A percentile compares a stretch with the other conserved stretches of the same genome.
Evolutionary conservation across 441 rosid genomes (phyloP).

Genomic region (Populus trichocarpa): DNA sequence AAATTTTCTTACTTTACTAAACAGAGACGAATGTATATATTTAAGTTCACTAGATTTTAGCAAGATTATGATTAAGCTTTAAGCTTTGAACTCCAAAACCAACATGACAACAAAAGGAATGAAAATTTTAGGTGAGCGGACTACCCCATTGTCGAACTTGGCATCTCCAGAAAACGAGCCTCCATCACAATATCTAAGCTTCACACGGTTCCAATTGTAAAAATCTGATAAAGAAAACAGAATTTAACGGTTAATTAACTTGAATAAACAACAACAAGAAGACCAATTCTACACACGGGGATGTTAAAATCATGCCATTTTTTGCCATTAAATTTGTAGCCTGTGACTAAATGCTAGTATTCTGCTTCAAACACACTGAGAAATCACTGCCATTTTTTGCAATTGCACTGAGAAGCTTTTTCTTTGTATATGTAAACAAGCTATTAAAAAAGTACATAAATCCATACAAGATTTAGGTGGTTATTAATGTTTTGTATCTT

Average conservation of each 20-base stretch:
- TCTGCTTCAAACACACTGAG: no score
- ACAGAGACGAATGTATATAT: not conserved
- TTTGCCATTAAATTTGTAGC: not conserved
- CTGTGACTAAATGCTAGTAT: no score
- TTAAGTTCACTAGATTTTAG: not conserved
- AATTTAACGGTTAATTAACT: not conserved
- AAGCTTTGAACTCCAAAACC: not conserved
- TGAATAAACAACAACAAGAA: not conserved
- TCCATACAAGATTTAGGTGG: no score
- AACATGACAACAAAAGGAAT: no score
- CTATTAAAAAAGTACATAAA: no score
- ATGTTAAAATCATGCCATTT: not conserved
- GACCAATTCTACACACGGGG: not conserved
- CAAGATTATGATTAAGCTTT: not conserved
- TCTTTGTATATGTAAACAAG: no score
- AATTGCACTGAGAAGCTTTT: no score
- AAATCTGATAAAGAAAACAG: constrained; percentile 50
- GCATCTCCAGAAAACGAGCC: constrained; percentile 89
- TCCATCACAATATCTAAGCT: constrained; percentile 94
- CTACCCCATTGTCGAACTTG: constrained; percentile 65
- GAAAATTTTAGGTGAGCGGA: not conserved
- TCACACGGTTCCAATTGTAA: constrained; percentile 93
- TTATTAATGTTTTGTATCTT: not conserved
- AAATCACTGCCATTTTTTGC: no score
- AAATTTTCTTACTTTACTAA: not conserved